These are phyloP conservation scores for Fusarium sp. DNA, from an alignment of 2,329 filamentous ascomycete species.

Conservation along the genomic window DNA sequence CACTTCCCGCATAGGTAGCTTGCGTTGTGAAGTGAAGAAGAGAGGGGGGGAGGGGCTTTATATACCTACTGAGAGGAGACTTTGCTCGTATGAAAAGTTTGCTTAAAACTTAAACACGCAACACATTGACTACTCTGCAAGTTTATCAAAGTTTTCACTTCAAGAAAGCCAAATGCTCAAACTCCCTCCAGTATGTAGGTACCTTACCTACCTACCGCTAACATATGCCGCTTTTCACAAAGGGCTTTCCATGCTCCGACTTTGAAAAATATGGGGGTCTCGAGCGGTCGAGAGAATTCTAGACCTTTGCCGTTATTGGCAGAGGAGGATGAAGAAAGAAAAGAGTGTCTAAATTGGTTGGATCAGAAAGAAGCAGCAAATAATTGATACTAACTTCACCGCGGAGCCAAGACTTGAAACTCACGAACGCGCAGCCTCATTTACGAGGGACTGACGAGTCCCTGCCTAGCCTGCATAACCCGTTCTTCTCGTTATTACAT, in stretches of 20 bases:
- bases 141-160: too few species aligned
- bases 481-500: background rate
- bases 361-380: background rate
- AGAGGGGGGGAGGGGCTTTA: too few species aligned
- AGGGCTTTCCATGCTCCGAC: slow-evolving; percentile 9
- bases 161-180: too few species aligned
- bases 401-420: slow-evolving; percentile 3
- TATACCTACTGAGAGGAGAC: too few species aligned
- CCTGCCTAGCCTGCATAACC: slow-evolving; percentile 10
- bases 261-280: slow-evolving; percentile 1
- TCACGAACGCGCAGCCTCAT: slow-evolving; percentile 2
- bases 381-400: background rate
- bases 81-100: too few species aligned
- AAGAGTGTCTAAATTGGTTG: background rate
- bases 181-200: too few species aligned
- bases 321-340: background rate
- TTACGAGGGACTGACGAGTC: slow-evolving; percentile 3
- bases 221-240: slow-evolving; percentile 4
- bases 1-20: too few species aligned
- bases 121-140: too few species aligned
- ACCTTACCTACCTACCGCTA: slow-evolving; percentile 1
- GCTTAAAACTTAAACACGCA: too few species aligned
- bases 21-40: too few species aligned
- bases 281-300: slow-evolving; percentile 11
- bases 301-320: slow-evolving; percentile 6